phyloP scores from a whole-genome alignment of 495 filamentous ascomycete genomes.

The Diplogelasinospora grovesii region DNA sequence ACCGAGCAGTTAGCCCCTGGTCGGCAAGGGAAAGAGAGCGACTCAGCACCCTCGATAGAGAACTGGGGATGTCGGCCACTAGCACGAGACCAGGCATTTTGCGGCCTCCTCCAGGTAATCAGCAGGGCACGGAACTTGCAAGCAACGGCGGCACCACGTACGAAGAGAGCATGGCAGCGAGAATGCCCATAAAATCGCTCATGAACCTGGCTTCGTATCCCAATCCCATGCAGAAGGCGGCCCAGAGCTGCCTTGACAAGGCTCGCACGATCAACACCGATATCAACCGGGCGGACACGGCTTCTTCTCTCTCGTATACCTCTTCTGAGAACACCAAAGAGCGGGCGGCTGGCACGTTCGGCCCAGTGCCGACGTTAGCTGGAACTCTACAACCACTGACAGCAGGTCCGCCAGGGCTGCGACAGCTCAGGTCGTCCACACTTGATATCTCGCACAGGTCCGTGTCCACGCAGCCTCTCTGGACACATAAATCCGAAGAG shows the following conservation, averaged over 20 bases:
- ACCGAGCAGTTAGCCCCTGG: slow-evolving; percentile 35
- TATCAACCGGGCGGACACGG: slow-evolving; percentile 7
- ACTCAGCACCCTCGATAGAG: no score
- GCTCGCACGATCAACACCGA: slow-evolving; percentile 19
- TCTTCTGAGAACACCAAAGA: slow-evolving; percentile 6
- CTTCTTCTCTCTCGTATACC: slow-evolving; percentile 5
- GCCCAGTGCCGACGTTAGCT: slow-evolving; percentile 14
- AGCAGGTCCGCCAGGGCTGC: slow-evolving; percentile 42
- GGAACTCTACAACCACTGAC: slow-evolving; percentile 39
- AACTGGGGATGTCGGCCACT: slow-evolving; percentile 14
- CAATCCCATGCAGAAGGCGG: slow-evolving; percentile 40
- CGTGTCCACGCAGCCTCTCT: no score
- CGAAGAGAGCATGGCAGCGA: slow-evolving; percentile 19
- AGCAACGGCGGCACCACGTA: slow-evolving; percentile 15
- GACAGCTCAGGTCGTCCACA: slow-evolving; percentile 26
- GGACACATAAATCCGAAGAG: no score
- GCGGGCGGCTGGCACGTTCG: slow-evolving; percentile 1
- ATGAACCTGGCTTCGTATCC: slow-evolving; percentile 40
- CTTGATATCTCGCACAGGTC: no score
- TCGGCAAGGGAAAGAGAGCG: slow-evolving; percentile 2
- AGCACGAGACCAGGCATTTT: slow-evolving; percentile 19
- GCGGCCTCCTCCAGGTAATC: slow-evolving; percentile 9
- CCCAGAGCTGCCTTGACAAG: slow-evolving; percentile 33
- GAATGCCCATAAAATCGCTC: slow-evolving; percentile 33
- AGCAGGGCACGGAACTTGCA: slow-evolving; percentile 7